phyloP scores from a whole-genome alignment of 306 rosid species.

The Sechiopsis laciniata region DNA sequence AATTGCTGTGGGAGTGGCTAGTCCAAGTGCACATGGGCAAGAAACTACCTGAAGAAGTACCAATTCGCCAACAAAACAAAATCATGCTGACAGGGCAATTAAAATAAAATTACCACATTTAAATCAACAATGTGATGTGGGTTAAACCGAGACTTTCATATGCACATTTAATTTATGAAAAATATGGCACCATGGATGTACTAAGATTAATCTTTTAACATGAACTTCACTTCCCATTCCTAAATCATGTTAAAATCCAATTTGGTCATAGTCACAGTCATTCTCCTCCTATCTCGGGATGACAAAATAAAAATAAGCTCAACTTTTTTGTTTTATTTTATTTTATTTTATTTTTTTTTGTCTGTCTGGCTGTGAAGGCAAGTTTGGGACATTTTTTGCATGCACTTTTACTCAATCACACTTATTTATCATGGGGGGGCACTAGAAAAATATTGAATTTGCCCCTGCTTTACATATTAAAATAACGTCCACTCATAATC shows the following conservation, averaged over 20 bases:
- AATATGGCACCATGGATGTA: slow-evolving; percentile 1
- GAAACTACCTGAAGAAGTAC: slow-evolving; percentile 70
- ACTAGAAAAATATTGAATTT: not conserved
- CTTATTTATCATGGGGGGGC: not conserved
- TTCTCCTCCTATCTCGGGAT: not conserved
- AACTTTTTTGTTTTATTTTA: not conserved
- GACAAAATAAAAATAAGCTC: not conserved
- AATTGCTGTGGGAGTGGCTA: slow-evolving; percentile 97
- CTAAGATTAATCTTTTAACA: slow-evolving; percentile 8
- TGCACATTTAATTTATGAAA: not conserved
- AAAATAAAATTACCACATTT: not conserved
- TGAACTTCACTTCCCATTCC: not conserved
- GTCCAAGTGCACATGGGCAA: slow-evolving; percentile 98
- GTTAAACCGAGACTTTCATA: not conserved
- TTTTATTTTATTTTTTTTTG: not conserved
- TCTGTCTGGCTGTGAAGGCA: not conserved
- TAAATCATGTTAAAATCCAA: slow-evolving; percentile 1
- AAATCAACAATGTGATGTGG: not conserved
- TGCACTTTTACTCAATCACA: not conserved
- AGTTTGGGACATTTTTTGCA: not conserved
- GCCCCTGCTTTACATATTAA: not conserved
- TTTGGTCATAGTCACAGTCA: not conserved
- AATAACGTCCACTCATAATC: not conserved
- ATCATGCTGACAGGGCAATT: not conserved
- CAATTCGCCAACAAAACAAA: slow-evolving; percentile 8